Evolutionary conservation across 202 grass and related monocot genomes (phyloP), one percentile per base, ranked within the genome.

Genomic region (Setaria italica): DNA sequence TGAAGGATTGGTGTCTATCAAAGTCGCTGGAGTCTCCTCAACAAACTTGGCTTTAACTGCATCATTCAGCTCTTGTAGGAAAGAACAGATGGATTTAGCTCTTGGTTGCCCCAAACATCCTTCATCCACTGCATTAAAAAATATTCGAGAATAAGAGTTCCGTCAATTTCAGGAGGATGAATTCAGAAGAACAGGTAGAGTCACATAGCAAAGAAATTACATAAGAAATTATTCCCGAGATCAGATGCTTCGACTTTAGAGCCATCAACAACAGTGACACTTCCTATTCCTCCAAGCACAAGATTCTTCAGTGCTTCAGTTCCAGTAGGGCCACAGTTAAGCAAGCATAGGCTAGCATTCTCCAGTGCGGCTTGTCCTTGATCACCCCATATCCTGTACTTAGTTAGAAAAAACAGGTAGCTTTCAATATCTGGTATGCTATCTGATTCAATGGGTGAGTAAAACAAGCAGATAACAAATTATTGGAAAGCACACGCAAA

Each of bases 11-110:
- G 67, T 87, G 62, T 99, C 91, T 75, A 99, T 95, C 67, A 99
- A 87, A 41, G 76, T 80, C 7, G n/a, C 45, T 69, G 91, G 90
- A 86, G 77, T 86, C 88, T 99, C 96, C 88, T 99, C 96, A 45
- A 99, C 88, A 91, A 95, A 99, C 84, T 95, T 95, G 77, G 88
- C 96, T 84, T 99, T 95, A 75, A 99, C 96, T 51, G 91, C 86
- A 83, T 99, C 96, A 91, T 99, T 99, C 85, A 99, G 79, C 81
- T 99, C 96, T 94, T 94, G 90, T 46, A 99, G 82, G 82, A 95
- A 99, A 14, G 79, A 94, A 79, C 96, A 95, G 80, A 99, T 85
- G 79, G 86, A 94, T 81, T 94, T 94, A 72, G 91, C 96, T 89
- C 94, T 98, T 86, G 96, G 86, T 85, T 98, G 89, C 37, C 96